Base-by-base conservation (phyloP, 345 rosid genomes). In the Aquilaria sinensis region DNA sequence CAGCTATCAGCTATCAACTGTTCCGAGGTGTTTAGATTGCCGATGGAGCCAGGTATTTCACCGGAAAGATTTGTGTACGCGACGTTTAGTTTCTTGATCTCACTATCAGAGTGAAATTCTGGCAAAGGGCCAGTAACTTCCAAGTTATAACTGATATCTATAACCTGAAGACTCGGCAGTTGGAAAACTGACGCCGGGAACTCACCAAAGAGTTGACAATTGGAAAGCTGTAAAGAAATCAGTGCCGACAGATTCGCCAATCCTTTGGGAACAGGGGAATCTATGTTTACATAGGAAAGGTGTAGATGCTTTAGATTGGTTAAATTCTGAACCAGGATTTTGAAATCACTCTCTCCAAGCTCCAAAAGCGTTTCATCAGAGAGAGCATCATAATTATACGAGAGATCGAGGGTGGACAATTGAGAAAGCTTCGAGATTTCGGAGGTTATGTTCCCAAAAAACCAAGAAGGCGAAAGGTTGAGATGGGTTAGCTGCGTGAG, bases 371-470 rank as follows among this genome's bases (percentile, higher is more conserved):
- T 10, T 52, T 29, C 13, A 1, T 14, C 3, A 10, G 15, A 12
- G 49, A 9, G 0, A 11, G n/a, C 0, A 51, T 51, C 57, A 2
- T 0, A 2, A 62, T 69, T 74, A 0, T 2, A 0, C 15, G 78
- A 74, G 13, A 74, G 57, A 56, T 69, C 78, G 10, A 74, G 74
- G 31, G 61, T 54, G 3, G 63, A 50, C 54, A 68, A 64, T 12
- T 57, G 49, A 32, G 52, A 34, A 41, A 73, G 56, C 37, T 65
- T 34, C 8, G 63, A 65, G 16, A 73, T 32, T 47, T 54, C 62
- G 1, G 15, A 47, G 3, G 77, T 72, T 31, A 73, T 51, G 49
- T 59, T 66, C 9, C 73, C 77, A n/a, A 47, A 47, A n/a, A 72
- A 37, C 23, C 47, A 37, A 33, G 67, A 58, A 0, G 3, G 0